Percentiles rank a stretch among this genome's conserved stretches.
phyloP scores from a whole-genome alignment of 2,329 filamentous ascomycete species.

The Dactylellina leptospora region DNA sequence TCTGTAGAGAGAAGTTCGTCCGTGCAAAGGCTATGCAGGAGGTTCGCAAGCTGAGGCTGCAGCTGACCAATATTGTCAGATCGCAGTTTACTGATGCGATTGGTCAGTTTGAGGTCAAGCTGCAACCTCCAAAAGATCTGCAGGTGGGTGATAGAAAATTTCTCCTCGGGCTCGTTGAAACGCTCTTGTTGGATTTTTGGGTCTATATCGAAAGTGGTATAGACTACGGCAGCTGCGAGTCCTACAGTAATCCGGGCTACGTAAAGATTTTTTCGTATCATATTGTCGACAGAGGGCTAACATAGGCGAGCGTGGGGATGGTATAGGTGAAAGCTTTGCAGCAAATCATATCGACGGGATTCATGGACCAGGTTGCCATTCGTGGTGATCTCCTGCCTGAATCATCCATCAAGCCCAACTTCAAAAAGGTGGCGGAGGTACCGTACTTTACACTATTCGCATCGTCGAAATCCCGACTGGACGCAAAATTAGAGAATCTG shows the following conservation, averaged over 20 bases:
- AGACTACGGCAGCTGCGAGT: too few relatives aligned
- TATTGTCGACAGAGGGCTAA: slow-evolving; percentile 26
- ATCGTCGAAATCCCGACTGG: slow-evolving; percentile 63
- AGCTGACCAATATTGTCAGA: slow-evolving; percentile 82
- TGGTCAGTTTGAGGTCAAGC: slow-evolving; percentile 67
- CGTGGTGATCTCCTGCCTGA: slow-evolving; percentile 83
- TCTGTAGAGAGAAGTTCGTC: slow-evolving; percentile 85
- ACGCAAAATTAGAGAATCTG: slow-evolving; percentile 62
- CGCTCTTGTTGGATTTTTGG: not conserved
- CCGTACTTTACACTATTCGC: slow-evolving; percentile 88
- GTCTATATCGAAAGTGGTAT: slow-evolving; percentile 35
- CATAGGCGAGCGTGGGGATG: slow-evolving; percentile 26
- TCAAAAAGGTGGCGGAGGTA: slow-evolving; percentile 73
- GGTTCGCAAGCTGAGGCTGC: slow-evolving; percentile 79
- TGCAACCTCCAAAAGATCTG: slow-evolving; percentile 70
- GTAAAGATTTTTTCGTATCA: slow-evolving; percentile 11
- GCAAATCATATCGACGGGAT: slow-evolving; percentile 89
- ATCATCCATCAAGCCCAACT: slow-evolving; percentile 65
- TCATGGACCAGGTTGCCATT: slow-evolving; percentile 93
- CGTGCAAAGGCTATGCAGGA: slow-evolving; percentile 87
- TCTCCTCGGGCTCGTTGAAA: not conserved
- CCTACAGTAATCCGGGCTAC: slow-evolving; percentile 8
- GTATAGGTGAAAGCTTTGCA: slow-evolving; percentile 75
- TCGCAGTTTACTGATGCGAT: slow-evolving; percentile 73
- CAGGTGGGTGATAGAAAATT: slow-evolving; percentile 61